A percentile compares a stretch with the other conserved stretches of the same genome.
Evolutionary conservation across 352 stramenopile species (phyloP).

Genomic region (Globisporangium splendens): DNA sequence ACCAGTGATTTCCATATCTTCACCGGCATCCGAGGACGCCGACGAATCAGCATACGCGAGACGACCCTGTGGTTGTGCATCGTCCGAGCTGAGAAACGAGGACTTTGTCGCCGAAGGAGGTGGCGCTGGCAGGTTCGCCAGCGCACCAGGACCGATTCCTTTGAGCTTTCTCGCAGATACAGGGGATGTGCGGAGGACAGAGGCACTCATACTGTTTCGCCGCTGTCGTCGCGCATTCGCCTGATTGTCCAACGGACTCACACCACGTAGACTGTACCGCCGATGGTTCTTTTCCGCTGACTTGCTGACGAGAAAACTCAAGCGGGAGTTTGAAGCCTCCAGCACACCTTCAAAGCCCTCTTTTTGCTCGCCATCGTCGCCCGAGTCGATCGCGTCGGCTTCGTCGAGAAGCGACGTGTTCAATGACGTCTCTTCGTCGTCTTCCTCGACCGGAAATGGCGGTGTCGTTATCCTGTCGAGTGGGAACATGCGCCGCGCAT

Average conservation of each 20-base stretch:
- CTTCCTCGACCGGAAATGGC: constrained; percentile 30
- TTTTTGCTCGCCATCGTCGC: constrained; percentile 34
- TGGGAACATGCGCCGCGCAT: constrained; percentile 62
- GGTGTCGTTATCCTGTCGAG: constrained; percentile 31
- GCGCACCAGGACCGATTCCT: constrained; percentile 12
- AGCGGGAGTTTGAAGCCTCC: constrained; percentile 17
- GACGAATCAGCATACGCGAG: constrained; percentile 72
- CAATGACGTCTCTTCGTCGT: constrained; percentile 74
- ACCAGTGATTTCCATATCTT: constrained; percentile 87
- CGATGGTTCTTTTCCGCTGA: constrained; percentile 33
- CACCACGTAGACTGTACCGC: constrained; percentile 62
- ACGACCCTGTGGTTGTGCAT: constrained; percentile 21
- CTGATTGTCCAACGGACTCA: constrained; percentile 78
- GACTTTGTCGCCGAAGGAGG: constrained; percentile 22
- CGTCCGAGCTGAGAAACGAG: constrained; percentile 39
- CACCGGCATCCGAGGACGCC: constrained; percentile 66
- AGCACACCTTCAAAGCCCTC: constrained; percentile 10
- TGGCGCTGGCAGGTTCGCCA: constrained; percentile 3
- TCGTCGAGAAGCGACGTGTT: constrained; percentile 85
- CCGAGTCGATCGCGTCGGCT: constrained; percentile 49
- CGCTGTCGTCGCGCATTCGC: constrained; percentile 54
- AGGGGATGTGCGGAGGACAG: constrained; percentile 7
- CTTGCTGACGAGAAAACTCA: constrained; percentile 25
- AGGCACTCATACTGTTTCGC: constrained; percentile 31
- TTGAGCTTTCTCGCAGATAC: constrained; percentile 15